Percentiles rank a stretch among this genome's conserved stretches.
phyloP scores from a whole-genome alignment of 129 eudicot genomes.

The Tagetes erecta region DNA sequence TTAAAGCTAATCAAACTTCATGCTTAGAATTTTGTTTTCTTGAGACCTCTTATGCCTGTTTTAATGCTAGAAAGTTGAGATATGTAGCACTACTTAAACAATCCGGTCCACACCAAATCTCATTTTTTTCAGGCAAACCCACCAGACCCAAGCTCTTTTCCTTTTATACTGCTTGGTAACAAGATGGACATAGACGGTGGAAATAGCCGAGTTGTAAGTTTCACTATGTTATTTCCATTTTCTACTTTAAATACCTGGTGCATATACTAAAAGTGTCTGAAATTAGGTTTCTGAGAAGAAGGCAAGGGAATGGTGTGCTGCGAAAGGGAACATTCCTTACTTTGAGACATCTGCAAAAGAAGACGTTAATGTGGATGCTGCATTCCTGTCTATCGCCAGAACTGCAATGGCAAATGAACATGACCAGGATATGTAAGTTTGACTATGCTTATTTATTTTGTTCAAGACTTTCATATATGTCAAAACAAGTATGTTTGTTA shows the following conservation, averaged over 20 bases:
- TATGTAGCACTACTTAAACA: not conserved
- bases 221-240: not conserved
- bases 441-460: not conserved
- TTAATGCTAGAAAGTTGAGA: not conserved
- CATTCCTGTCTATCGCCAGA: conserved; percentile 79
- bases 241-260: not conserved
- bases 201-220: conserved; percentile 89
- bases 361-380: conserved; percentile 81
- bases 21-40: not conserved
- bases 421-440: conserved; percentile 88
- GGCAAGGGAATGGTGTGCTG: conserved; percentile 94
- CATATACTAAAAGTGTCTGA: conserved; percentile 12
- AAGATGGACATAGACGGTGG: conserved; percentile 98
- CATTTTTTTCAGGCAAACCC: conserved; percentile 73
- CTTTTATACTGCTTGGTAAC: conserved; percentile 87
- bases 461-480: not conserved
- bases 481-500: conserved; percentile 19
- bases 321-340: conserved; percentile 92
- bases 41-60: not conserved
- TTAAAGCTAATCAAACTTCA: not conserved
- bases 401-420: conserved; percentile 86
- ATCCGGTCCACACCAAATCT: not conserved
- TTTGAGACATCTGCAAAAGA: conserved; percentile 97
- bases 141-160: conserved; percentile 74
- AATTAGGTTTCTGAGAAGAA: conserved; percentile 87